phyloP scores from a whole-genome alignment of 495 filamentous ascomycete genomes.

The Aspergillus nanangensis region DNA sequence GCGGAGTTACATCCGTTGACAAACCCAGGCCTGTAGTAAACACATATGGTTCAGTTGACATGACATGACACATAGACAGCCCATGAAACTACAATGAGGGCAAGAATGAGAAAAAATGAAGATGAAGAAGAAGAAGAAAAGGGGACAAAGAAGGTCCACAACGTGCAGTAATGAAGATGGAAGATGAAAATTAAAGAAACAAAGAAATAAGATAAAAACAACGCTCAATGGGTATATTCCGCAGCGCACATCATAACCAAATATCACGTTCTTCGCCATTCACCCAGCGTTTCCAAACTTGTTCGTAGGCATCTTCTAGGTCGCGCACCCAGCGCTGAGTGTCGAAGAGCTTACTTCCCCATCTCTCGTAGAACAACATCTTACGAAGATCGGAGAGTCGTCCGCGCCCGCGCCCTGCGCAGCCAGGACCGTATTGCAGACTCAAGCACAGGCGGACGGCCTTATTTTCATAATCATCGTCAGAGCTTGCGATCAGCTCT shows the following conservation, averaged over 20 bases:
- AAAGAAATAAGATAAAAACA: constrained; percentile 9
- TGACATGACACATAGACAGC: background rate
- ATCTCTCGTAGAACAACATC: constrained; percentile 76
- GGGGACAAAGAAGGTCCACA: background rate
- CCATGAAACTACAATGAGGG: background rate
- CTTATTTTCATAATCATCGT: constrained; percentile 80
- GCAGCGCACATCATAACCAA: constrained; percentile 50
- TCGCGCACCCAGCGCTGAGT: constrained; percentile 90
- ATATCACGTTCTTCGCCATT: constrained; percentile 87
- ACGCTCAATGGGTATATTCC: constrained; percentile 25
- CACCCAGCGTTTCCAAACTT: constrained; percentile 87
- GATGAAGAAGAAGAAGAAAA: background rate
- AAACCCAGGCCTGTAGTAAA: background rate
- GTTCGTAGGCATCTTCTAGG: constrained; percentile 82
- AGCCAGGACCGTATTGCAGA: constrained; percentile 54
- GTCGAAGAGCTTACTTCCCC: constrained; percentile 84
- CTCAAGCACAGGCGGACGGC: constrained; percentile 69
- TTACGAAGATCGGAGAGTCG: constrained; percentile 70
- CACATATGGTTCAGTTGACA: too few species aligned
- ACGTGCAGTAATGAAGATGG: background rate
- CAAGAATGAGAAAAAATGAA: background rate
- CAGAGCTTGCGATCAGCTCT: constrained; percentile 70
- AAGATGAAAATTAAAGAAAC: background rate
- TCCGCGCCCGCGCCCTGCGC: constrained; percentile 56
- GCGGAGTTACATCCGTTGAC: background rate